phyloP scores from a whole-genome alignment of 1,284 basidiomycete genomes.

The Rhodotorula sp. region DNA sequence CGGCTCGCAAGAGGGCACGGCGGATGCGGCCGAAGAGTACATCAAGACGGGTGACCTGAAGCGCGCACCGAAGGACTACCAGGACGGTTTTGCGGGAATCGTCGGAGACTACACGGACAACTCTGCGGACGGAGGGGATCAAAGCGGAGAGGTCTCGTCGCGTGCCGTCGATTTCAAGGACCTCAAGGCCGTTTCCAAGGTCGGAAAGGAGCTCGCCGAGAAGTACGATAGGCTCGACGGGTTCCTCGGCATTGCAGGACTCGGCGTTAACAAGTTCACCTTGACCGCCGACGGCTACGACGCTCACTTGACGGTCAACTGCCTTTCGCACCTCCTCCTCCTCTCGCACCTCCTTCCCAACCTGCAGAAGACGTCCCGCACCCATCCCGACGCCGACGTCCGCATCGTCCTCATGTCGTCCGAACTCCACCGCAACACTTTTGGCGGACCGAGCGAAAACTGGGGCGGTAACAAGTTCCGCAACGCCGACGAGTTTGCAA shows the following conservation, averaged over 20 bases:
- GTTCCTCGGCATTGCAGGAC: constrained; percentile 30
- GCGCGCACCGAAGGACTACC: constrained; percentile 29
- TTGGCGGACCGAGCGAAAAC: constrained; percentile 19
- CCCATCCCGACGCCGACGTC: constrained; percentile 23
- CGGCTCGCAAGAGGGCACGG: constrained; percentile 15
- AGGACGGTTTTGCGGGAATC: constrained; percentile 23
- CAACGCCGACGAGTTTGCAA: constrained; percentile 27
- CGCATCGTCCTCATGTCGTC: constrained; percentile 27
- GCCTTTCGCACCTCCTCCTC: constrained; percentile 33
- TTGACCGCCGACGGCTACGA: constrained; percentile 40
- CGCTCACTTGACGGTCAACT: constrained; percentile 36
- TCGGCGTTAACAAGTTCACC: constrained; percentile 38
- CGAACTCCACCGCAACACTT: constrained; percentile 32
- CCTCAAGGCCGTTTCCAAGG: constrained; percentile 25
- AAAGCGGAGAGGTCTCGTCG: constrained; percentile 15
- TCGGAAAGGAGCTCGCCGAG: constrained; percentile 27
- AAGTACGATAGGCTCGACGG: constrained; percentile 31
- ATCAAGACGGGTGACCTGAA: constrained; percentile 38
- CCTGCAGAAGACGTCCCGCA: constrained; percentile 28
- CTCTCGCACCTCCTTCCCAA: constrained; percentile 35
- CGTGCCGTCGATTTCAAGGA: constrained; percentile 30
- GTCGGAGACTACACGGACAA: constrained; percentile 1
- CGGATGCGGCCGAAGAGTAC: constrained; percentile 26
- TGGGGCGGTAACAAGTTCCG: constrained; percentile 29
- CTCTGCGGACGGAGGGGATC: constrained; percentile 11